Evolutionary conservation across 805 yeast genomes (phyloP), one percentile per base, ranked within the genome.

Genomic region (Debaryomyces prosopidis): DNA sequence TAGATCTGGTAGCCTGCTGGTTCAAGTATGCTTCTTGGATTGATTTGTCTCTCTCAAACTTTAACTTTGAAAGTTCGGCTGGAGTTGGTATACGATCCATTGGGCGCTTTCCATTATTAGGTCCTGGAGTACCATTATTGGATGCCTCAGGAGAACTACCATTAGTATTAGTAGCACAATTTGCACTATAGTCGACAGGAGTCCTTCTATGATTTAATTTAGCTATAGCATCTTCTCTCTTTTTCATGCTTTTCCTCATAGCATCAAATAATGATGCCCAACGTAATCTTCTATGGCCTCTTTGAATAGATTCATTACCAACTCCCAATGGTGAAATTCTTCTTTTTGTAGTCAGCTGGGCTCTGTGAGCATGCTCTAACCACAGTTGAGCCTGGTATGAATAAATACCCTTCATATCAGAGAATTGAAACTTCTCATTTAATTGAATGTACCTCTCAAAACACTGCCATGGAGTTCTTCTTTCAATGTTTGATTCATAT

Each of bases 241-340:
- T 91, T 54, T 89, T 82, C 85, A 91, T 89, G 53, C 86, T 75
- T 66, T 90, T 90, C 47, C 97, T 76, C 69, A 94, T 85, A 1
- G 96, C 97, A 61, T 94, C 99, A 71, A 94, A 89, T 89, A 94
- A 87, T 44, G 96, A 87, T 0, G 96, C 96, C 97, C 97, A 94
- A 52, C 98, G 79, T 47, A 92, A 72, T 43, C 96, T 75, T 47
- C 87, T 75, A 58, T 94, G 97, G 15, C 99, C 99, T 51, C 98
- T 71, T 64, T 92, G 97, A 39, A 90, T 86, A 0, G 96, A 87
- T 57, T 92, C 97, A 17, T 81, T 79, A 0, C 96, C 92, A n/a
- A 94, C 95, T 41, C 97, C 97, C 28, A 92, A 69, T 0, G 98
- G 97, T 0, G 94, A 83, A 6, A 91, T 87, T 49, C 97, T 80